Conservation (phyloP, 2,329 filamentous ascomycete genomes). For the Penicillium freii region DNA sequence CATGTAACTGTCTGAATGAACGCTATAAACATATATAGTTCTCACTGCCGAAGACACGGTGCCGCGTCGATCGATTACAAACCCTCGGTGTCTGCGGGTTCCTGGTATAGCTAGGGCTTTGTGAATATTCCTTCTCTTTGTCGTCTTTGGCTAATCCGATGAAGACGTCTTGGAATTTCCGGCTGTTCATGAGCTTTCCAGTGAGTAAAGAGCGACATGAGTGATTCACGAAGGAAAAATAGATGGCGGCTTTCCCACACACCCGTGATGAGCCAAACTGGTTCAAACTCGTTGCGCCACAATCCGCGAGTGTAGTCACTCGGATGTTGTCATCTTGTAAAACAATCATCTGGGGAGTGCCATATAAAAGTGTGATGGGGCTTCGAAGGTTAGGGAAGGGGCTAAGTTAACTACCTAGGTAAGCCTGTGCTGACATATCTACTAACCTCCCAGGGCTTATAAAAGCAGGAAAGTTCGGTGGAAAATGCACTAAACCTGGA, state of each 20-base stretch:
- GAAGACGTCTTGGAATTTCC: slow-evolving; percentile 27
- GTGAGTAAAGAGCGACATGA: slow-evolving; percentile 23
- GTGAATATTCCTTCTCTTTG: slow-evolving; percentile 21
- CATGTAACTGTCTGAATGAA: background rate
- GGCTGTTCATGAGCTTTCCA: slow-evolving; percentile 21
- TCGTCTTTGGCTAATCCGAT: slow-evolving; percentile 24
- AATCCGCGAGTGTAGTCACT: too few species aligned
- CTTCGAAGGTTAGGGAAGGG: too few species aligned
- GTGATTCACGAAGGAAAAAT: slow-evolving; percentile 34
- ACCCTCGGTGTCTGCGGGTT: background rate
- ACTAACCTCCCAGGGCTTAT: too few species aligned
- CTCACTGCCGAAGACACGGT: background rate
- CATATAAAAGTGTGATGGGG: too few species aligned
- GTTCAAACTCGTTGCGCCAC: background rate
- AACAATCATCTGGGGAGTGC: too few species aligned
- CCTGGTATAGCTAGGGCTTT: slow-evolving; percentile 30
- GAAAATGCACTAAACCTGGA: too few species aligned
- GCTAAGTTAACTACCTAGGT: too few species aligned
- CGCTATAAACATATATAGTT: too few species aligned
- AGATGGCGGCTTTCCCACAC: slow-evolving; percentile 35
- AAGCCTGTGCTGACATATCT: too few species aligned
- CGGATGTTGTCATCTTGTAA: background rate
- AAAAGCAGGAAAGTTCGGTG: too few species aligned
- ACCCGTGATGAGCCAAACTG: slow-evolving; percentile 32
- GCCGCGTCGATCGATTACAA: background rate